Conservation (phyloP, 345 rosid genomes). For the Boechera retrofracta region DNA sequence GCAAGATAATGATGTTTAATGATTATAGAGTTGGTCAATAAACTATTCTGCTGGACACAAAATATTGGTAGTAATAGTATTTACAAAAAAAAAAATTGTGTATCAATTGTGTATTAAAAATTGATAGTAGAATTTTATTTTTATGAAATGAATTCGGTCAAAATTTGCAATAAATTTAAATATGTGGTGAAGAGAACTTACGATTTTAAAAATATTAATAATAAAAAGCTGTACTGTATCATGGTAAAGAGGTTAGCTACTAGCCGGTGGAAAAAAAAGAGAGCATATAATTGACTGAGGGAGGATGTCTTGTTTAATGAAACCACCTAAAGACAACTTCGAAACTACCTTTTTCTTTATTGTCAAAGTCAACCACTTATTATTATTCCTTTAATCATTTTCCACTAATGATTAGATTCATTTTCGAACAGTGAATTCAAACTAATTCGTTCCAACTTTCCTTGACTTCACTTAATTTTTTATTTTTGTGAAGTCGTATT, state of each 20-base stretch:
- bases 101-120: too few relatives aligned
- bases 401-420: constrained; percentile 38
- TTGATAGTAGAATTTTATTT: not conserved
- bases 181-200: not conserved
- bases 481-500: not conserved
- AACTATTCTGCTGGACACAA: not conserved
- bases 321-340: constrained; percentile 27
- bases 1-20: not conserved
- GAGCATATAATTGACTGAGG: not conserved
- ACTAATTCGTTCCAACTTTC: constrained; percentile 29
- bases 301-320: constrained; percentile 35
- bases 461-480: constrained; percentile 6
- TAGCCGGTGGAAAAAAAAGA: not conserved
- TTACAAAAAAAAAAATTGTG: not conserved
- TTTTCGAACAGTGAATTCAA: constrained; percentile 26
- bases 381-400: constrained; percentile 20
- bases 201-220: too few relatives aligned
- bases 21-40: constrained; percentile 10
- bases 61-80: not conserved
- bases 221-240: not conserved
- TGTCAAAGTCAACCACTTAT: constrained; percentile 31
- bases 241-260: not conserved
- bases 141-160: not conserved
- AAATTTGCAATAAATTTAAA: not conserved
- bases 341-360: not conserved